These are phyloP conservation scores for Ganoderma boninense DNA, from an alignment of 1,284 basidiomycete species.

Conservation along the genomic window DNA sequence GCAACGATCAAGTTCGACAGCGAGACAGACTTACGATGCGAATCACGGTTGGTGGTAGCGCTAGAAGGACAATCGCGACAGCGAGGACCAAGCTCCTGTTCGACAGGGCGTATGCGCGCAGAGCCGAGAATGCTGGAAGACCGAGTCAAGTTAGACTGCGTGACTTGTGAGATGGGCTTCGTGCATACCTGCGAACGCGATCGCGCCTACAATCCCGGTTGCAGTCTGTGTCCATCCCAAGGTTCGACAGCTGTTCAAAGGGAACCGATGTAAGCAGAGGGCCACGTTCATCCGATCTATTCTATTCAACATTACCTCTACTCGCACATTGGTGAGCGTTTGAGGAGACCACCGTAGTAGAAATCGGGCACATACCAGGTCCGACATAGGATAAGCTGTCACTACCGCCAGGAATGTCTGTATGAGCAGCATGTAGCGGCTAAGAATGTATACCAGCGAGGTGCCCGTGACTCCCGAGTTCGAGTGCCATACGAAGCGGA, in stretches of 20 bases:
- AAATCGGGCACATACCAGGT: background rate
- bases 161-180: background rate
- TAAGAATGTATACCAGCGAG: background rate
- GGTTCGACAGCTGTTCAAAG: background rate
- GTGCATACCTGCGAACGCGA: background rate
- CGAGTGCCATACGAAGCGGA: background rate
- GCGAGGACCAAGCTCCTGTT: background rate
- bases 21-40: background rate
- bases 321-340: background rate
- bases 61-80: background rate
- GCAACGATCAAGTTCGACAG: background rate
- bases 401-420: background rate
- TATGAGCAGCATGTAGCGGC: slow-evolving; percentile 4
- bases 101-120: background rate
- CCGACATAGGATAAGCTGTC: background rate
- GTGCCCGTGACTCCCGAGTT: background rate
- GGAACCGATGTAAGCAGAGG: background rate
- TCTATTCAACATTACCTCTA: background rate
- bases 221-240: slow-evolving; percentile 1
- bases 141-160: background rate
- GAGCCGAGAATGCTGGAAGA: background rate
- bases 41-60: background rate
- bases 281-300: too few species aligned
- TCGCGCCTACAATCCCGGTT: background rate
- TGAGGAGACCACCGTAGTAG: background rate